A percentile compares a stretch with the other conserved stretches of the same genome.
phyloP scores from a whole-genome alignment of 768 basidiomycete genomes.

The Leccinellum luteum region DNA sequence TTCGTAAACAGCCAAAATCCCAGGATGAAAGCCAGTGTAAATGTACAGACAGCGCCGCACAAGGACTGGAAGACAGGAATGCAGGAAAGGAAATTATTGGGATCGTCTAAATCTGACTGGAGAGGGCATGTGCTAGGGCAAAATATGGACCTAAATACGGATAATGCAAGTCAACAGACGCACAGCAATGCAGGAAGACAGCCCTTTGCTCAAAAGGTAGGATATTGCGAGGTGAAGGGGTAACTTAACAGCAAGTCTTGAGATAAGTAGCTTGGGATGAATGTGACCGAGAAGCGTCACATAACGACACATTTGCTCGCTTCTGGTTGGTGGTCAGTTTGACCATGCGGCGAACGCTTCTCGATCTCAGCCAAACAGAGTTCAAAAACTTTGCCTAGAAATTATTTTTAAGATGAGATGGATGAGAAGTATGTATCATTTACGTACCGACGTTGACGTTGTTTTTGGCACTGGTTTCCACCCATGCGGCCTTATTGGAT shows the following conservation, averaged over 20 bases:
- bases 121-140: slow-evolving; percentile 18
- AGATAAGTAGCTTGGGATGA: slow-evolving; percentile 12
- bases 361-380: slow-evolving; percentile 82
- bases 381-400: slow-evolving; percentile 77
- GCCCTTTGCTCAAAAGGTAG: slow-evolving; percentile 20
- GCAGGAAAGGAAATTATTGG: slow-evolving; percentile 28
- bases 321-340: slow-evolving; percentile 42
- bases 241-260: slow-evolving; percentile 29
- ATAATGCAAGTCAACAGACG: slow-evolving; percentile 34
- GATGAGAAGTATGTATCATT: neutral
- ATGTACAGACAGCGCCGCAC: slow-evolving; percentile 35
- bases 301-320: slow-evolving; percentile 51
- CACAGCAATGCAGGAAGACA: slow-evolving; percentile 29
- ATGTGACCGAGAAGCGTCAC: slow-evolving; percentile 35
- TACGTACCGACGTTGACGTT: slow-evolving; percentile 85
- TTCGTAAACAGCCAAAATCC: slow-evolving; percentile 31
- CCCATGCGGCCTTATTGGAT: slow-evolving; percentile 69
- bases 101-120: slow-evolving; percentile 30
- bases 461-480: slow-evolving; percentile 87
- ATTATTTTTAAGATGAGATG: neutral
- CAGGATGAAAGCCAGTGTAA: slow-evolving; percentile 23
- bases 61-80: slow-evolving; percentile 21
- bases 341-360: slow-evolving; percentile 58
- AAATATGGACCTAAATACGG: slow-evolving; percentile 33
- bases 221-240: slow-evolving; percentile 31